Conservation (phyloP, 305 asterid species). For the Fraxinus ornus region DNA sequence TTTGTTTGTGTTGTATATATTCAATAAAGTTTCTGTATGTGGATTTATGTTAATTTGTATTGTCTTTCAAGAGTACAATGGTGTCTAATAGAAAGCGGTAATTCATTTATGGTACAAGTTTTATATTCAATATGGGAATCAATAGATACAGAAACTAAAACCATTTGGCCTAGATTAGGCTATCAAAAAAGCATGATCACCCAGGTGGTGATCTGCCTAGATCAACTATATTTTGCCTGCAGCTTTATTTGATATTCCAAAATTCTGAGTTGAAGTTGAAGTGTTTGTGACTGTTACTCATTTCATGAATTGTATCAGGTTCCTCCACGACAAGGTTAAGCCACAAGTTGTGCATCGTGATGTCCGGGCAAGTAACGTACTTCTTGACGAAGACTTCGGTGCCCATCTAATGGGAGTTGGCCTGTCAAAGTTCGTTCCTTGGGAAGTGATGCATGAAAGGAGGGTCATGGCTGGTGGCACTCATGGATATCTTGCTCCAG, state of each 20-base stretch:
- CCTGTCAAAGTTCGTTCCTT: constrained; percentile 85
- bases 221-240: background rate
- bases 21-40: background rate
- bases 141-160: background rate
- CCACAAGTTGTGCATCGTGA: constrained; percentile 98
- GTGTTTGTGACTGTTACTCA: background rate
- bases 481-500: constrained; percentile 98
- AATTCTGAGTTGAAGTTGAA: background rate
- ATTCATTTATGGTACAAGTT: background rate
- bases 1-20: background rate
- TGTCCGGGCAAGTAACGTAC: constrained; percentile 89
- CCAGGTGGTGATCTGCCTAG: background rate
- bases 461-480: constrained; percentile 98
- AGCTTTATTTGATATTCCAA: background rate
- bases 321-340: constrained; percentile 96
- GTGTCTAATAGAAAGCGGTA: background rate
- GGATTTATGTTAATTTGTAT: background rate
- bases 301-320: constrained; percentile 43
- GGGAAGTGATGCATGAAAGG: constrained; percentile 98
- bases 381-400: constrained; percentile 86
- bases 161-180: background rate
- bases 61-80: background rate
- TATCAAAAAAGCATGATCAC: background rate
- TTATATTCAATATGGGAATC: background rate
- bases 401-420: constrained; percentile 99